Evolutionary conservation across 495 filamentous ascomycete genomes (phyloP).

Genomic region (Neurospora intermedia): DNA sequence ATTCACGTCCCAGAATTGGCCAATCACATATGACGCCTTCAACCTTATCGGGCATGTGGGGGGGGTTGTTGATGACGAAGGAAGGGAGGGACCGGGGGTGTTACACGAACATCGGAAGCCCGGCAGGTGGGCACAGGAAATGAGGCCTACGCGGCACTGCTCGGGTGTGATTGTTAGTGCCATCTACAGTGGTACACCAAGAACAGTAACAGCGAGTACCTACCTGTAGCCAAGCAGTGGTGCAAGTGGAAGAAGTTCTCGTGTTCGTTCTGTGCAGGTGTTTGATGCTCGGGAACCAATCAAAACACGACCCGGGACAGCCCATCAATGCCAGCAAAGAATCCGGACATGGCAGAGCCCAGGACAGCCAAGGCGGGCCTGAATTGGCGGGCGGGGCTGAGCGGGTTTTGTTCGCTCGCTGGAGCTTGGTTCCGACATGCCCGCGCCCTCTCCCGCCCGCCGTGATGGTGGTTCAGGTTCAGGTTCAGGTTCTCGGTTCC

Average conservation of each 20-base stretch:
- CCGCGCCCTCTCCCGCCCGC: not conserved
- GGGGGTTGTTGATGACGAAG: not conserved
- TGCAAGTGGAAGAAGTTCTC: not conserved
- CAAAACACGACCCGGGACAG: not conserved
- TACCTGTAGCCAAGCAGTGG: too few relatives aligned
- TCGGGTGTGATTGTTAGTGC: not conserved
- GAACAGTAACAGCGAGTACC: not conserved
- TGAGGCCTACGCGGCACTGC: not conserved
- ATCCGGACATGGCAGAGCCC: not conserved
- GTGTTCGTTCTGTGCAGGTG: not conserved
- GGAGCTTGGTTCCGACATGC: not conserved
- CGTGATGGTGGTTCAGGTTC: not conserved
- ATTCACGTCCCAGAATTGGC: not conserved
- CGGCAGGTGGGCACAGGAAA: not conserved
- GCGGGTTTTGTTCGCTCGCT: not conserved
- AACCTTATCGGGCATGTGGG: not conserved
- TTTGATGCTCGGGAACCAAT: not conserved
- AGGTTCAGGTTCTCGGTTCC: not conserved
- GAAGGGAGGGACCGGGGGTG: not conserved
- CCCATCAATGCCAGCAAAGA: not conserved
- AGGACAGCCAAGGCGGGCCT: not conserved
- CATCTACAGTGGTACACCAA: rapidly evolving
- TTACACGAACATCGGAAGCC: not conserved
- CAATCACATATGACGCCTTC: not conserved
- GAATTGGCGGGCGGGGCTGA: not conserved